Evolutionary conservation across 208 protist genomes (phyloP), one percentile per base, ranked within the genome.

Genomic region (Trypanosoma boissoni): DNA sequence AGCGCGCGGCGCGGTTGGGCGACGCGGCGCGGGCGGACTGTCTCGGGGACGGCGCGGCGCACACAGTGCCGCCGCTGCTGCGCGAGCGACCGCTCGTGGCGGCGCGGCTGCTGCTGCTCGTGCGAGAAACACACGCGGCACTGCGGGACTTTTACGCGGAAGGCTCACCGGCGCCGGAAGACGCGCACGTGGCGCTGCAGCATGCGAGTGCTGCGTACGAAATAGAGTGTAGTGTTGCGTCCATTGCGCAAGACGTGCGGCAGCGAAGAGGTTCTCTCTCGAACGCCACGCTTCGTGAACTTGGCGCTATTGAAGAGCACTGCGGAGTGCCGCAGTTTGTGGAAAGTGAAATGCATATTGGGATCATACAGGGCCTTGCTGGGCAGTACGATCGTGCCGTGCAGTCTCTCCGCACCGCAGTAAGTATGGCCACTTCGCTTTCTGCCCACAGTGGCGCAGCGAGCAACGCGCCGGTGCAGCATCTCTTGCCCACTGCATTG

Each of bases 311-410:
- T 7, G 64, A 69, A 24, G 27, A 49, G 18, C 16, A 52, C 23
- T 58, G 42, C 14, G 48, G 29, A 18, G 4, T 32, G 0, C 24
- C 51, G 2, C 32, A 58, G 21, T 62, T 57, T 43, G 64, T 55
- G 8, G 41, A 49, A 37, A 56, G 29, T 46, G 46, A 61, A 37
- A 61, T 69, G 55, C 55, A 62, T 7, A 55, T 69, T 42, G 64
- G 34, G 9, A 37, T 63, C 1, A 23, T 69, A 5, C 27, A 49
- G 7, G 39, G 26, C 32, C 24, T 21, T 29, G 18, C 24, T 10
- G 64, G 64, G 21, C 45, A 57, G 28, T 27, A 34, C 16, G 37
- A 62, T 23, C 48, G 31, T 21, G 53, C 64, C 6, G 0, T 63
- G n/a, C 52, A 43, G 39, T 18, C 39, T n/a, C 16, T 48, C 14